A percentile compares a stretch with the other conserved stretches of the same genome.
Evolutionary conservation across 2,329 filamentous ascomycete genomes (phyloP).

Genomic region (Bretziella fagacearum): DNA sequence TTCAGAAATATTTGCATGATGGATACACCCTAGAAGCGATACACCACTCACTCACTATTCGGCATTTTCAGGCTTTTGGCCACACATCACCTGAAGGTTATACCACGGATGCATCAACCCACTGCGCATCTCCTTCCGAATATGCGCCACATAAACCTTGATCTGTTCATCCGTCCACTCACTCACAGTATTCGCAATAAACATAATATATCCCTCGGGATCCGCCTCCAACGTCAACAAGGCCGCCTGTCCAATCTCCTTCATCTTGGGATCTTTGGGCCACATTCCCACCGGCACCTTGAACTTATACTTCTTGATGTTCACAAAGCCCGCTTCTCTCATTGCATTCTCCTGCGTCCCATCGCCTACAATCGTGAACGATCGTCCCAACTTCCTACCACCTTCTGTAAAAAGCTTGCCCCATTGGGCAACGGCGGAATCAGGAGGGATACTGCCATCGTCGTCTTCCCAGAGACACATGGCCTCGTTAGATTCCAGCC

Average conservation of each 20-base stretch:
- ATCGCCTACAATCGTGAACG: not conserved
- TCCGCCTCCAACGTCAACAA: not conserved
- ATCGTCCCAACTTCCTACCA: constrained; percentile 14
- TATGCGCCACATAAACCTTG: not conserved
- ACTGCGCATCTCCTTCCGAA: not conserved
- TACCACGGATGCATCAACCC: not conserved
- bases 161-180: not conserved
- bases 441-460: constrained; percentile 23
- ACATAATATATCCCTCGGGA: not conserved
- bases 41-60: not conserved
- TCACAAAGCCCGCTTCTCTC: constrained; percentile 21
- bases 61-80: not conserved
- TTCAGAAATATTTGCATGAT: not conserved
- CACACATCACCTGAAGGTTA: not conserved
- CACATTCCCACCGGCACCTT: constrained; percentile 26
- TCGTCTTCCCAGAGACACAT: constrained; percentile 25
- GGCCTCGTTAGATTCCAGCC: constrained; percentile 27
- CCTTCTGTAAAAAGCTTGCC: constrained; percentile 15
- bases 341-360: constrained; percentile 17
- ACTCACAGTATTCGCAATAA: constrained; percentile 1
- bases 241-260: constrained; percentile 17
- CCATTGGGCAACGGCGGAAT: constrained; percentile 12
- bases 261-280: constrained; percentile 22
- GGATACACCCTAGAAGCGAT: too few species aligned
- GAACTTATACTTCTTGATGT: constrained; percentile 20